Evolutionary conservation across 495 filamentous ascomycete genomes (phyloP), one percentile per base, ranked within the genome.

Genomic region (Bombardia bombarda): DNA sequence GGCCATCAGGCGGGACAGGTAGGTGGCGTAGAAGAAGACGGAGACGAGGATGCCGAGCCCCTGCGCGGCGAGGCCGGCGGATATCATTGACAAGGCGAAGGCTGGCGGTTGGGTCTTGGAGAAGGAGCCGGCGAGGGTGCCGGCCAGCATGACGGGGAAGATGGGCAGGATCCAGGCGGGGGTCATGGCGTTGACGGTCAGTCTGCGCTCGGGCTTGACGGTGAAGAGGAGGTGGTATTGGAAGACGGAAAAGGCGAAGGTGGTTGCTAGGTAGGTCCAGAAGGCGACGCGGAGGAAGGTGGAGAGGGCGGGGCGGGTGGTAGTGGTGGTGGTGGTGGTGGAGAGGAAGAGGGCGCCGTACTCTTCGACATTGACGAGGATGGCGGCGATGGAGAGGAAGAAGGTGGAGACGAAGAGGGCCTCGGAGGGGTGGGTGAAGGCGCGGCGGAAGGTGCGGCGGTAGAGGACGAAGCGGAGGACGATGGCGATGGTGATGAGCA

Each of bases 331-430:
- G 10, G 24, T 13, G 9, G 17, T n/a, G 2, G 10, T 9, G 18
- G 17, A 67, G 45, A 65, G 68, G 58, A 31, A 81, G 60, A 54
- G 32, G 1, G 38, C 22, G 40, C 77, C 79, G 59, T 83, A 85
- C 5, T 63, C 61, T 19, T 74, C 69, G 3, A 79, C 70, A 22
- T 78, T 75, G 17, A 67, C 63, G 30, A 86, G 70, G 45, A 84
- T 73, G 17, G 78, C 78, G 12, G 80, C 76, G 9, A 83, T 40
- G 3, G 77, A 77, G 8, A 87, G 71, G 49, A 75, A 81, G 50
- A 84, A 79, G n/a, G 79, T 79, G 21, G 77, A 70, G 32, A 84
- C 69, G 67, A 84, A 85, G 23, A 85, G 72, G 3, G 75, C 74
- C 51, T 87, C 82, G 5, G 71, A 63, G 1, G 80, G 77, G 36